Conservation (phyloP, 495 filamentous ascomycete genomes). For the Neurospora sp. region DNA sequence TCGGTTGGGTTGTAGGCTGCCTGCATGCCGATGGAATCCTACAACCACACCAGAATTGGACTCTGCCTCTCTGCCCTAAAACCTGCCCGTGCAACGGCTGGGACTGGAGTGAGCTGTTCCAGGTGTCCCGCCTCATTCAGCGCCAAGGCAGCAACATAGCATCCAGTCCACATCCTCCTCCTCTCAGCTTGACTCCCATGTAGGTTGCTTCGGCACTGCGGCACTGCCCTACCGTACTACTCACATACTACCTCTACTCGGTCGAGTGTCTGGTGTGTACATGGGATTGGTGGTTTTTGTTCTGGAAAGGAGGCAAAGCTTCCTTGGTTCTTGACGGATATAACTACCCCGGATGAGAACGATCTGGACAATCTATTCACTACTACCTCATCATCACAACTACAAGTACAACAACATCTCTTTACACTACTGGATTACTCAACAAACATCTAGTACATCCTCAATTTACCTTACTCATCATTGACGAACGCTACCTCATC, state of each 20-base stretch:
- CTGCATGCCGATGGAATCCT: background rate
- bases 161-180: background rate
- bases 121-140: background rate
- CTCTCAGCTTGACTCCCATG: background rate
- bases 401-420: background rate
- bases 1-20: background rate
- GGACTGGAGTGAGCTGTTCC: background rate
- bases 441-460: background rate
- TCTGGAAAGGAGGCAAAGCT: background rate
- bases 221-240: background rate
- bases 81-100: background rate
- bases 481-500: background rate
- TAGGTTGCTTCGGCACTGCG: background rate
- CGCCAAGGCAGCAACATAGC: background rate
- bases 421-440: background rate
- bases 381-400: background rate
- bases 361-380: background rate
- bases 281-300: background rate
- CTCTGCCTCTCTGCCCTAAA: background rate
- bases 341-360: background rate
- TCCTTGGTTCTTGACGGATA: background rate
- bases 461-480: background rate
- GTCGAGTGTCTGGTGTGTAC: background rate
- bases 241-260: too few relatives aligned
- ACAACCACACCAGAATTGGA: background rate